Evolutionary conservation across 169 alveolate genomes (phyloP).

Genomic region (Haemoproteus tartakovskyi): DNA sequence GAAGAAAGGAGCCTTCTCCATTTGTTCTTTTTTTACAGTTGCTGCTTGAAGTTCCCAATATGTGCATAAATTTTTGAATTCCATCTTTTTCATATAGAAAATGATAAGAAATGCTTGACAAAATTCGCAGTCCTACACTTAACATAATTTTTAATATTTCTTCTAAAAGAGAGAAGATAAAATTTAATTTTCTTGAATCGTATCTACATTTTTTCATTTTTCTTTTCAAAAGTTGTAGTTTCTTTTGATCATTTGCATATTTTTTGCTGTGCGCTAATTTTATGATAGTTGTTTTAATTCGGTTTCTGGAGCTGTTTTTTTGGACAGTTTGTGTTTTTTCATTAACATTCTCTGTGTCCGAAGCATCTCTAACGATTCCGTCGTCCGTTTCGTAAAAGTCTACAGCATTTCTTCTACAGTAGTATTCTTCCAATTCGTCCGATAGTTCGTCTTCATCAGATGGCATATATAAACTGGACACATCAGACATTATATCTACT

Average conservation of each 20-base stretch:
- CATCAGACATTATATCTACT: too few relatives aligned
- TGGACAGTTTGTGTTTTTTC: too few relatives aligned
- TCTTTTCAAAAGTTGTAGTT: conserved; percentile 37
- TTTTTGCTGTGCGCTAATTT: conserved; percentile 36
- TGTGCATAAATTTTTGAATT: conserved; percentile 42
- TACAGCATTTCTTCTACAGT: too few relatives aligned
- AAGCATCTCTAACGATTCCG: too few relatives aligned
- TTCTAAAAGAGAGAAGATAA: conserved; percentile 59
- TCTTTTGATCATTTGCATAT: conserved; percentile 26
- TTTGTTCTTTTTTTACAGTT: conserved; percentile 8
- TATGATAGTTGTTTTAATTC: conserved; percentile 35
- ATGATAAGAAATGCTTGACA: conserved; percentile 61
- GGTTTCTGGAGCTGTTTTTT: too few relatives aligned
- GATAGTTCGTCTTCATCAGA: too few relatives aligned
- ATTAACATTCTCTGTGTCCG: too few relatives aligned
- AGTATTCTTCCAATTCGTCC: too few relatives aligned
- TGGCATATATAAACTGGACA: too few relatives aligned
- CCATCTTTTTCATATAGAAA: conserved; percentile 61
- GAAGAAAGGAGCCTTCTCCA: conserved; percentile 19
- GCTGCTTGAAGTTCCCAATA: conserved; percentile 63
- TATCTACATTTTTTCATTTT: conserved; percentile 32
- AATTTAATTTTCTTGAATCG: conserved; percentile 55
- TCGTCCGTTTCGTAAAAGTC: too few relatives aligned
- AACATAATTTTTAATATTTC: conserved; percentile 65
- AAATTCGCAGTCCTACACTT: conserved; percentile 53